Evolutionary conservation across 495 filamentous ascomycete species (phyloP), one percentile per base, ranked within the genome.

Genomic region (Xylaria venustula): DNA sequence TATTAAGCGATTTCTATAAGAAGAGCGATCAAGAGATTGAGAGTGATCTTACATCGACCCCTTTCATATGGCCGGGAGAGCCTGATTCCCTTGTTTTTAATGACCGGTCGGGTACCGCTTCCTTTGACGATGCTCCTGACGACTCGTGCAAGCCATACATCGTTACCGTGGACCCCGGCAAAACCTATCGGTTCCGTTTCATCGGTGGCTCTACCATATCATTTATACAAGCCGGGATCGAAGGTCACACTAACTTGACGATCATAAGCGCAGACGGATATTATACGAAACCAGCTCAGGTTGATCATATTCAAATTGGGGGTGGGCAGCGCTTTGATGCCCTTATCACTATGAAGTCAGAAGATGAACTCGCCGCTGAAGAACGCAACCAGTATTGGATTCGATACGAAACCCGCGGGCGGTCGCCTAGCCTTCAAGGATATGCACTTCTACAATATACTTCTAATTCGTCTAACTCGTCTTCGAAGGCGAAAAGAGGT

Each of bases 211-310:
- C 79, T 1, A 80, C 82, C 3, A 70, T 87, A 22, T 81, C 81
- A 0, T 77, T 82, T 54, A 61, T 81, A 3, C 71, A 71, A 0
- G 65, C 83, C 46, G 83, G 68, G 1, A 72, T 87, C 45, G 81
- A 86, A 53, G 77, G 67, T 28, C 85, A 87, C 63, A 45, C 72
- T 20, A 67, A 77, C 20, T 51, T 82, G 4, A 77, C 70, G 1
- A 75, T 88, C 47, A 79, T 88, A 50, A 79, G 81, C 47, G 82
- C 78, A 1, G 85, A 88, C 64, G 84, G 83, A 19, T 66, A 63
- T n/a, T 86, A 87, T 70, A 86, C 84, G 19, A 69, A 77, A 48
- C 80, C 80, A 0, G 65, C 74, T 12, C 61, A 65, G 9, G 79
- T 77, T 0, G 72, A 74, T 46, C 79, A 75, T 63, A 66, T 87